These are phyloP conservation scores for Papiliotrema flavescens DNA, from an alignment of 1,284 basidiomycete species.

Conservation along the genomic window DNA sequence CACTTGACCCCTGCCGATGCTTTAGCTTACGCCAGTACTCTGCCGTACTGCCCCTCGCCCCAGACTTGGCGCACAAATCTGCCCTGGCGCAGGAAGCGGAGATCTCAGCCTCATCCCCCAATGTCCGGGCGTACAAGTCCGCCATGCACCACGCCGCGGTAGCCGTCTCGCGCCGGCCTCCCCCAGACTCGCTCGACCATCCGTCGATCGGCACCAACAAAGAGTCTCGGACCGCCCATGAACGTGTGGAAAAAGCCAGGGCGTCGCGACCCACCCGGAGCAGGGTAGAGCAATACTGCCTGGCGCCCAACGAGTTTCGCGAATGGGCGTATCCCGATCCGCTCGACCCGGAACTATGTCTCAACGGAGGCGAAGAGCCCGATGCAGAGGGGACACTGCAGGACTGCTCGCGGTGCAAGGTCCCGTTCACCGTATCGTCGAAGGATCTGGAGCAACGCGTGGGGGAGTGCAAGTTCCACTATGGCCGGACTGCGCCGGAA, in stretches of 20 bases:
- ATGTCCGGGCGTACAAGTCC: slow-evolving; percentile 40
- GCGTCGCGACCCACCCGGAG: slow-evolving; percentile 57
- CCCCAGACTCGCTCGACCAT: slow-evolving; percentile 62
- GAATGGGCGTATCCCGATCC: slow-evolving; percentile 74
- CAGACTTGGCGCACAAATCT: slow-evolving; percentile 34
- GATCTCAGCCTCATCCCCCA: slow-evolving; percentile 28
- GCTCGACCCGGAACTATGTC: slow-evolving; percentile 51
- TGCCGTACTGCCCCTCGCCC: slow-evolving; percentile 21
- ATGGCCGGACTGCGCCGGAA: slow-evolving; percentile 58
- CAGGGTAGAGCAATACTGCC: slow-evolving; percentile 58
- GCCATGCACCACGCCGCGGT: slow-evolving; percentile 47
- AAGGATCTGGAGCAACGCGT: slow-evolving; percentile 55
- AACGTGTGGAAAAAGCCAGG: slow-evolving; percentile 59
- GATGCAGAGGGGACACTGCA: slow-evolving; percentile 61
- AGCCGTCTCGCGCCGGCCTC: slow-evolving; percentile 55
- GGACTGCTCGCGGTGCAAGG: slow-evolving; percentile 73
- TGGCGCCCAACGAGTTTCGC: slow-evolving; percentile 59
- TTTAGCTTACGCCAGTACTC: slow-evolving; percentile 25
- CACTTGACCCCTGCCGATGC: neutral
- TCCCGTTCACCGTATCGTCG: slow-evolving; percentile 59
- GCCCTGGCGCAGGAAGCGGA: slow-evolving; percentile 40
- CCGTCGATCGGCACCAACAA: slow-evolving; percentile 76
- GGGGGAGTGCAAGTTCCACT: slow-evolving; percentile 73
- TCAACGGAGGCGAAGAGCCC: slow-evolving; percentile 54
- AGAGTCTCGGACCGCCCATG: slow-evolving; percentile 59